Base-by-base conservation (phyloP, 2,329 filamentous ascomycete genomes). In the Calonectria pseudoreteaudii region DNA sequence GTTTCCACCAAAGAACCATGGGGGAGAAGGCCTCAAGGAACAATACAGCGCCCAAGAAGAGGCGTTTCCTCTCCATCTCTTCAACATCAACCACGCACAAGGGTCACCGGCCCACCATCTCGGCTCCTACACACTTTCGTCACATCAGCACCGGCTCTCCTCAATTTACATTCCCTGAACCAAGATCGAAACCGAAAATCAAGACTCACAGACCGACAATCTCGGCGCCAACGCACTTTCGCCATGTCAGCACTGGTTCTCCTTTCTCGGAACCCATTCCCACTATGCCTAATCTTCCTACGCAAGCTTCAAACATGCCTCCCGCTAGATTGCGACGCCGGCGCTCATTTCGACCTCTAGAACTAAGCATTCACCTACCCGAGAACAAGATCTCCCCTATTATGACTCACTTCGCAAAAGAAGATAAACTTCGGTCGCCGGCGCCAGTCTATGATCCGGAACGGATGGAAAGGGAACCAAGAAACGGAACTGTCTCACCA, bases 161-260 rank as follows among this genome's bases (percentile, higher is more conserved):
- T 71, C 85, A 86, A 62, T 83, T 85, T 66, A 36, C 67, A 34
- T 65, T 70, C 38, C 50, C 58, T 36, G 36, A 65, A 49, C 31
- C 65, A 8, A 77, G 76, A 58, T 71, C 78, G 20, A 74, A 76
- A 34, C 74, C 77, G 28, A 77, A 62, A 20, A 62, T 26, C 34
- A 62, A 62, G 34, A 41, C 56, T 41, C 56, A 87, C 82, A 86
- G 89, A 82, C 88, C 88, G 81, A 85, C 86, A 73, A 93, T 93
- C 78, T 92, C 91, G 53, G 86, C 86, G 26, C 91, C 91, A 4
- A 88, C 88, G 58, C 86, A 93, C 81, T 93, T 93, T 79, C 89
- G 88, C 58, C 91, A 93, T 83, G 77, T 93, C 64, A 84, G 88
- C 69, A 89, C 88, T 26, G 86, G 85, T 62, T 84, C 86, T n/a